phyloP scores from a whole-genome alignment of 352 stramenopile species.

The Globisporangium iwayamae region DNA sequence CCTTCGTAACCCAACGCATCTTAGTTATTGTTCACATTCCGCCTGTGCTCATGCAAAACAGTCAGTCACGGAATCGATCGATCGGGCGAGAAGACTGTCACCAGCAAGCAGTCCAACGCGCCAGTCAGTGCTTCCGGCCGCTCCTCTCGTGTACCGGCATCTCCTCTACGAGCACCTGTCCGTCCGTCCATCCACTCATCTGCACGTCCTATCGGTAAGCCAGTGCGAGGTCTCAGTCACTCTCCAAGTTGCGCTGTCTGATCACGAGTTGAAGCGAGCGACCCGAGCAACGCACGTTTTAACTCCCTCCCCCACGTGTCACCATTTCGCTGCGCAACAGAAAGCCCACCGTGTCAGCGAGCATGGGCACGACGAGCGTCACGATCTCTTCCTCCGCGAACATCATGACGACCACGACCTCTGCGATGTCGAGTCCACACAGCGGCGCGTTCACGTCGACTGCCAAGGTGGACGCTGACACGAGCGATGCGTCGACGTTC shows the following conservation, averaged over 20 bases:
- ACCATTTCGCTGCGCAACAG: slow-evolving; percentile 18
- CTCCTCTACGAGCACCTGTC: not conserved
- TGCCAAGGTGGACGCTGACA: not conserved
- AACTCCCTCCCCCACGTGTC: not conserved
- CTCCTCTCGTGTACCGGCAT: not conserved
- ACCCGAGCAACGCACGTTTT: not conserved
- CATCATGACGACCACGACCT: not conserved
- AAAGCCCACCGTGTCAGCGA: slow-evolving; percentile 6
- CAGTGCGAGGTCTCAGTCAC: not conserved
- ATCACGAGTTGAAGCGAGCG: not conserved
- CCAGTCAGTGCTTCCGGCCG: not conserved
- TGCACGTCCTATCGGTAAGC: not conserved
- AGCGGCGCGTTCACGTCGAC: slow-evolving; percentile 4
- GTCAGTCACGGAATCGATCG: not conserved
- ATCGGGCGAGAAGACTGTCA: slow-evolving; percentile 1
- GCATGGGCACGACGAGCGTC: slow-evolving; percentile 13
- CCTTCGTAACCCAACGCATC: not conserved
- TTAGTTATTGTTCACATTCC: not conserved
- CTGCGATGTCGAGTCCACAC: not conserved
- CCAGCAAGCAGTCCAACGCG: slow-evolving; percentile 4
- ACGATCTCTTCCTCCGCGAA: slow-evolving; percentile 10
- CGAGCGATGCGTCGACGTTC: not conserved
- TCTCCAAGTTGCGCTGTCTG: slow-evolving; percentile 1
- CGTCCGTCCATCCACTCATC: not conserved
- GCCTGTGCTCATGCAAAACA: not conserved